These are phyloP conservation scores for Nepenthes alata DNA, from an alignment of 179 eudicot species.

Conservation along the genomic window DNA sequence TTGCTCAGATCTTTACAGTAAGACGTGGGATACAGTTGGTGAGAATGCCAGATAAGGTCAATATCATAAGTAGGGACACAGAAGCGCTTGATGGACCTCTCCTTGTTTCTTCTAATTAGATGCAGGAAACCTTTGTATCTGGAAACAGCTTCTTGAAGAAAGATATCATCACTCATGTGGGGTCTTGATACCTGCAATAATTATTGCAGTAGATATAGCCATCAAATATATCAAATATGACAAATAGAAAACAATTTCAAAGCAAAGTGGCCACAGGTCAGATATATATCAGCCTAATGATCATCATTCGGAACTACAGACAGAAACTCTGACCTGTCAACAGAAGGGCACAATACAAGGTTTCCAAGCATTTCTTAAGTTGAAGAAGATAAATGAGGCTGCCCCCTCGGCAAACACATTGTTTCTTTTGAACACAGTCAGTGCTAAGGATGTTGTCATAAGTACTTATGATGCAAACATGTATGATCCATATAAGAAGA, in stretches of 20 bases:
- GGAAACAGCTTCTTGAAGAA: constrained; percentile 68
- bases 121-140: constrained; percentile 94
- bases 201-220: background rate
- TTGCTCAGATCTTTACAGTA: constrained; percentile 54
- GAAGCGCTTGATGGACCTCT: constrained; percentile 39
- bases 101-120: constrained; percentile 53
- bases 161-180: constrained; percentile 42
- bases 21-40: constrained; percentile 58
- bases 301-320: too few species aligned
- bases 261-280: background rate
- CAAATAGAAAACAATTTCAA: background rate
- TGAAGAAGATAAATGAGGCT: too few species aligned
- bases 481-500: too few species aligned
- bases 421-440: too few species aligned
- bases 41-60: constrained; percentile 95
- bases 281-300: background rate
- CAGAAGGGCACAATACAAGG: too few species aligned
- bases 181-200: constrained; percentile 51
- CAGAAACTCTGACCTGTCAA: too few species aligned
- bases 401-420: too few species aligned
- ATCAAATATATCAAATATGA: background rate
- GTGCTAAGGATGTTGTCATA: too few species aligned
- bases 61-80: constrained; percentile 88
- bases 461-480: too few species aligned
- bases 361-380: too few species aligned